Percentiles rank a stretch among this genome's conserved stretches.
Evolutionary conservation across 2,329 filamentous ascomycete species (phyloP).

Genomic region (Clonostachys byssicola): DNA sequence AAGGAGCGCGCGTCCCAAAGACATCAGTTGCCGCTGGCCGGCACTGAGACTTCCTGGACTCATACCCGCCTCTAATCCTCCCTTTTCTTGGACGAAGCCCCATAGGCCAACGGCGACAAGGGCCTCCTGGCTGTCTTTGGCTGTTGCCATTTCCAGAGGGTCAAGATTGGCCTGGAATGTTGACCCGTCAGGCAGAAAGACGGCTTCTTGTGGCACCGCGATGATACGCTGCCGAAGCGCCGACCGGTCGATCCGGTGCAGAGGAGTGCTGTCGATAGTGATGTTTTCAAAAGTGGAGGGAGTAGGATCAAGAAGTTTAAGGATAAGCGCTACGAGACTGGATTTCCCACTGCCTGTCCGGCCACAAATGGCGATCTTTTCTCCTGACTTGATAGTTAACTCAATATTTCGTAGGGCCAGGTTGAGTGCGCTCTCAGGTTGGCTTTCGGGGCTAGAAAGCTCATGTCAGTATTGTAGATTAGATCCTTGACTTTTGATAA

Average conservation of each 20-base stretch:
- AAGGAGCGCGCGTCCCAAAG: slow-evolving; percentile 55
- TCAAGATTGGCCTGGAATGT: slow-evolving; percentile 37
- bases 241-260: slow-evolving; percentile 29
- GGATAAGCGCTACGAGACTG: slow-evolving; percentile 29
- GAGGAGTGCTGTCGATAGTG: slow-evolving; percentile 34
- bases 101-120: slow-evolving; percentile 28
- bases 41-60: slow-evolving; percentile 44
- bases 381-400: slow-evolving; percentile 18
- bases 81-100: slow-evolving; percentile 20
- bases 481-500: background rate
- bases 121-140: slow-evolving; percentile 23
- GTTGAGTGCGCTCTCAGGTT: background rate
- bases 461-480: background rate
- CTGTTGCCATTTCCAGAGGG: slow-evolving; percentile 21
- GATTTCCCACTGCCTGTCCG: slow-evolving; percentile 39
- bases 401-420: slow-evolving; percentile 17
- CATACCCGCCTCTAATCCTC: slow-evolving; percentile 30
- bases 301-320: slow-evolving; percentile 34
- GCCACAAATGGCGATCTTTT: slow-evolving; percentile 29
- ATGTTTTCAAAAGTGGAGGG: slow-evolving; percentile 18
- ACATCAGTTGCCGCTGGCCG: slow-evolving; percentile 63
- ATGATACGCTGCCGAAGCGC: slow-evolving; percentile 42
- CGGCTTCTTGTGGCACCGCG: slow-evolving; percentile 48
- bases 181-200: slow-evolving; percentile 41
- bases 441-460: background rate